A percentile compares a stretch with the other conserved stretches of the same genome.
phyloP scores from a whole-genome alignment of 345 rosid genomes.

The Cardamine occulta region DNA sequence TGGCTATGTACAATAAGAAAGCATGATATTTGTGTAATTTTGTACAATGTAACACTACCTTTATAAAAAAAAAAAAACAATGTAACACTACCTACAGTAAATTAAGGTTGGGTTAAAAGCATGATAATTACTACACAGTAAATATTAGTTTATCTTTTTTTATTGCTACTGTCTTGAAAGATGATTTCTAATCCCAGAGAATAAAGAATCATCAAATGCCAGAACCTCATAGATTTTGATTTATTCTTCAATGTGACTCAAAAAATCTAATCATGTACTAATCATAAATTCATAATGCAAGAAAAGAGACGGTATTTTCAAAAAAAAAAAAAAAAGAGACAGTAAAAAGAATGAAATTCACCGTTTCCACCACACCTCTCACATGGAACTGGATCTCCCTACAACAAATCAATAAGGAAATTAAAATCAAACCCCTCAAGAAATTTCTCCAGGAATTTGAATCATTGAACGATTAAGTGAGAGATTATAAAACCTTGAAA shows the following conservation, averaged over 20 bases:
- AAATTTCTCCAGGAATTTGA: background rate
- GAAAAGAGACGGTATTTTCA: background rate
- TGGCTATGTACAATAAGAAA: background rate
- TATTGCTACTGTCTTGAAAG: background rate
- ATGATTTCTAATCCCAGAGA: background rate
- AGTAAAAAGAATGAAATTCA: constrained; percentile 19
- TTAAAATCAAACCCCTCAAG: background rate
- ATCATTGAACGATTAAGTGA: background rate
- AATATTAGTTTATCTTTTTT: background rate
- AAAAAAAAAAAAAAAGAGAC: background rate
- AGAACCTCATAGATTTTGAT: background rate
- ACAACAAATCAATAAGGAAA: constrained; percentile 29
- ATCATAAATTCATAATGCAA: background rate
- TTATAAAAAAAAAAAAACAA: too few species aligned
- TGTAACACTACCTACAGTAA: too few species aligned
- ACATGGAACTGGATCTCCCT: constrained; percentile 97
- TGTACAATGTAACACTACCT: too few species aligned
- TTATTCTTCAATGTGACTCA: background rate
- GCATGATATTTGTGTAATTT: background rate
- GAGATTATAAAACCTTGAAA: constrained; percentile 56
- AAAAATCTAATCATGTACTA: background rate
- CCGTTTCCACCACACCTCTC: constrained; percentile 94
- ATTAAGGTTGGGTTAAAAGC: background rate
- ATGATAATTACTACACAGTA: background rate
- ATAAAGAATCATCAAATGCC: background rate